phyloP scores from a whole-genome alignment of 148 eudicot species.

The Pharnaceum exiguum region DNA sequence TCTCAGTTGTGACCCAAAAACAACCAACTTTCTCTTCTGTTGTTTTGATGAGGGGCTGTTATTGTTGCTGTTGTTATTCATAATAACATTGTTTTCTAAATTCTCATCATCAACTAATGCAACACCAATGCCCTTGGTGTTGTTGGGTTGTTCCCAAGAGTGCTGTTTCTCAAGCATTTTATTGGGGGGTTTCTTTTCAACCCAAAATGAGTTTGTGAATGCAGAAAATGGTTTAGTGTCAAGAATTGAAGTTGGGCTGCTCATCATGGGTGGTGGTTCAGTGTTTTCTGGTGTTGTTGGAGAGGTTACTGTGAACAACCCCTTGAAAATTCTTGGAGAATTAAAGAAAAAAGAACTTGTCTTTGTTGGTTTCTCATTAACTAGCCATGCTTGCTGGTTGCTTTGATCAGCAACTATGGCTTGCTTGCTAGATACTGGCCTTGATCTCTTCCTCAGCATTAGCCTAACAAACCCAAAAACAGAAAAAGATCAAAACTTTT shows the following conservation, averaged over 20 bases:
- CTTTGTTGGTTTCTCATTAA: conserved; percentile 38
- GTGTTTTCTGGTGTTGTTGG: conserved; percentile 5
- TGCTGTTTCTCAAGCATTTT: conserved; percentile 16
- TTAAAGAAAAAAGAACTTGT: conserved; percentile 51
- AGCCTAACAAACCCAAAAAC: background rate
- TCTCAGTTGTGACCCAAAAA: conserved; percentile 74
- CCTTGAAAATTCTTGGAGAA: conserved; percentile 53
- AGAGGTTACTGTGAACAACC: conserved; percentile 27
- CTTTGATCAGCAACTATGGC: conserved; percentile 40
- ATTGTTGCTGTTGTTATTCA: background rate
- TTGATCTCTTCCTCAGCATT: conserved; percentile 78
- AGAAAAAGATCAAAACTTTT: background rate
- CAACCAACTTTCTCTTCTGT: conserved; percentile 40
- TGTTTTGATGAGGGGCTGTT: conserved; percentile 17
- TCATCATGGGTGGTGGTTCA: conserved; percentile 26
- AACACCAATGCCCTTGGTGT: conserved; percentile 49
- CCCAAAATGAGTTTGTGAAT: conserved; percentile 32
- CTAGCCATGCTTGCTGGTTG: conserved; percentile 29
- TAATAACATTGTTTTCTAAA: conserved; percentile 8
- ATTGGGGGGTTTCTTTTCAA: conserved; percentile 18
- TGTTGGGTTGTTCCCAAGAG: conserved; percentile 33
- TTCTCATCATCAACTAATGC: conserved; percentile 54
- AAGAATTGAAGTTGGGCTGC: conserved; percentile 75
- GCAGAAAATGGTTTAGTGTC: conserved; percentile 36
- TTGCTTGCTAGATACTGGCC: conserved; percentile 51